phyloP scores from a whole-genome alignment of 2,329 filamentous ascomycete species.

The Anthostomella pinea region DNA sequence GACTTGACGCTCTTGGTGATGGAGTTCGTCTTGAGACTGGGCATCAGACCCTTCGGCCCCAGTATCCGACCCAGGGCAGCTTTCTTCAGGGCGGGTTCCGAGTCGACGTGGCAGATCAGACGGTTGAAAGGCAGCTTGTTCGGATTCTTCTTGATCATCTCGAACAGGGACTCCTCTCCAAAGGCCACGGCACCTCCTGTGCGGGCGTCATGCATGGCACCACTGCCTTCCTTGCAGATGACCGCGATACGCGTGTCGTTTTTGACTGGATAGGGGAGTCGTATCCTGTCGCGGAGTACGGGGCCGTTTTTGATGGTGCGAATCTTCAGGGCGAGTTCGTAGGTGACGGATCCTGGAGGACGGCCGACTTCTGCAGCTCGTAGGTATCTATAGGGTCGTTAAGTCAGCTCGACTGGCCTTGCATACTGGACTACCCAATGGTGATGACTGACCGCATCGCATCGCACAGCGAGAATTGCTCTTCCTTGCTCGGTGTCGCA shows the following conservation, averaged over 20 bases:
- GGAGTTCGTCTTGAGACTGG: slow-evolving; percentile 81
- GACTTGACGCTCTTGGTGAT: slow-evolving; percentile 76
- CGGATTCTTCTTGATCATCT: slow-evolving; percentile 62
- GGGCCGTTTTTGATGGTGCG: slow-evolving; percentile 82
- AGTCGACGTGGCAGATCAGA: slow-evolving; percentile 80
- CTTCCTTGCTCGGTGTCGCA: slow-evolving; percentile 59
- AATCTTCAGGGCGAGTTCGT: slow-evolving; percentile 82
- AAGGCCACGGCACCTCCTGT: slow-evolving; percentile 77
- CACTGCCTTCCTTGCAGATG: slow-evolving; percentile 79
- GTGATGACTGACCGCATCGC: slow-evolving; percentile 71
- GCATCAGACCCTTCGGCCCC: slow-evolving; percentile 91
- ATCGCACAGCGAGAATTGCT: slow-evolving; percentile 82
- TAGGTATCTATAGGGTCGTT: slow-evolving; percentile 64
- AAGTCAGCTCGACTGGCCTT: slow-evolving; percentile 16
- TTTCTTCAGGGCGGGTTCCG: slow-evolving; percentile 75
- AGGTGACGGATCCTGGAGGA: slow-evolving; percentile 71
- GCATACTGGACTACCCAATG: no score
- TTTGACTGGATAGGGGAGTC: slow-evolving; percentile 84
- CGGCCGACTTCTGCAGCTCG: slow-evolving; percentile 89
- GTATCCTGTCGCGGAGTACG: slow-evolving; percentile 81
- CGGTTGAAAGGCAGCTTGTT: slow-evolving; percentile 85
- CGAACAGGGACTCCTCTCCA: slow-evolving; percentile 83
- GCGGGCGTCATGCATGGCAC: slow-evolving; percentile 69
- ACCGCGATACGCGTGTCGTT: slow-evolving; percentile 88
- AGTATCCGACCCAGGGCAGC: slow-evolving; percentile 76